A percentile compares a stretch with the other conserved stretches of the same genome.
Conservation (phyloP, 208 protist genomes). For the Trypanosoma cruzi region DNA sequence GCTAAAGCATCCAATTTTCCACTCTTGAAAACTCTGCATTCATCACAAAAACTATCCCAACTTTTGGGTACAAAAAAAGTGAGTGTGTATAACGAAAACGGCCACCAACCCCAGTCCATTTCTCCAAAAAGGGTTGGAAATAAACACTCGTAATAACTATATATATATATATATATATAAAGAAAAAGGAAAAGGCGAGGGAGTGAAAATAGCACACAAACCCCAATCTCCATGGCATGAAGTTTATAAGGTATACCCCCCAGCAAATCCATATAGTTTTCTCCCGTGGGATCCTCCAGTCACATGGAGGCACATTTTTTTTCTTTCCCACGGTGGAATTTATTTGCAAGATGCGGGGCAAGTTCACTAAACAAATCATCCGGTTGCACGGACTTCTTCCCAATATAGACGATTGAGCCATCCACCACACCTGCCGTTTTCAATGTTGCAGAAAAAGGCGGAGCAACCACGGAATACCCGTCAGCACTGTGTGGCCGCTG, state of each 20-base stretch:
- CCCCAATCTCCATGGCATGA: neutral
- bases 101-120: no score
- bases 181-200: neutral
- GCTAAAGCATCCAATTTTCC: no score
- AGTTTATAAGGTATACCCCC: neutral
- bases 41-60: no score
- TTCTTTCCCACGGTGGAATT: neutral
- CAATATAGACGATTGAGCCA: conserved; percentile 14
- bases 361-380: neutral
- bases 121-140: no score
- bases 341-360: neutral
- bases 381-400: conserved; percentile 1
- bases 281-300: neutral
- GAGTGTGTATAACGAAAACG: no score
- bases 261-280: neutral
- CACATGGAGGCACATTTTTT: neutral
- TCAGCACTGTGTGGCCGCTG: conserved; percentile 27
- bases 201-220: neutral
- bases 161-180: no score
- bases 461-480: conserved; percentile 5
- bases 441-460: conserved; percentile 13
- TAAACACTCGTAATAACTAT: no score
- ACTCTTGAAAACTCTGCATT: no score
- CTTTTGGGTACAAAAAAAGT: no score
- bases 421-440: conserved; percentile 11